These are phyloP conservation scores for Lactarius hatsudake DNA, from an alignment of 768 basidiomycete genomes.

Conservation along the genomic window DNA sequence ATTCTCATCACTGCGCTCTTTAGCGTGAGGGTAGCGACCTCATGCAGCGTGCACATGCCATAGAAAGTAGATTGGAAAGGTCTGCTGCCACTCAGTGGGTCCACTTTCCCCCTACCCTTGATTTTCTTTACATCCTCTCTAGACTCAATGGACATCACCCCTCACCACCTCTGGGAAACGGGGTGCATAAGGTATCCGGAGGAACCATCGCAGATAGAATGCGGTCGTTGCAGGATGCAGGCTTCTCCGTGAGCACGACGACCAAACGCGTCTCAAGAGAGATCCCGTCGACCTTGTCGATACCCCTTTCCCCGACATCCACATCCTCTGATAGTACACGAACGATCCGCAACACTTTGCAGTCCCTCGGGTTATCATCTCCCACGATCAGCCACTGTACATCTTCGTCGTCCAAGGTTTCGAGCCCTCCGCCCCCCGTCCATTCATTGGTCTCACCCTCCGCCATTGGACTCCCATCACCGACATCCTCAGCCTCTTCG, in stretches of 20 bases:
- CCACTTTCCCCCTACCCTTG: neutral
- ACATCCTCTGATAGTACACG: constrained; percentile 30
- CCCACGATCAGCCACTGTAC: constrained; percentile 29
- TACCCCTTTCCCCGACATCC: constrained; percentile 35
- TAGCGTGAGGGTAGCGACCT: constrained; percentile 42
- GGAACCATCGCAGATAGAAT: constrained; percentile 80
- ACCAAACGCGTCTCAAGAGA: constrained; percentile 61
- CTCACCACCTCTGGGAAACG: constrained; percentile 13
- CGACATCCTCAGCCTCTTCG: constrained; percentile 64
- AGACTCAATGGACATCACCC: constrained; percentile 25
- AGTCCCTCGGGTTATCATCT: constrained; percentile 26
- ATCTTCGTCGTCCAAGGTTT: constrained; percentile 31
- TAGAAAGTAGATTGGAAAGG: constrained; percentile 50
- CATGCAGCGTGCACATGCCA: constrained; percentile 39
- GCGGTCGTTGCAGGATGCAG: constrained; percentile 68
- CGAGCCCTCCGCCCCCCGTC: constrained; percentile 31
- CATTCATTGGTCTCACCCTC: constrained; percentile 70
- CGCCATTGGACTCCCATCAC: constrained; percentile 73
- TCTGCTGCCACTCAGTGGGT: constrained; percentile 35
- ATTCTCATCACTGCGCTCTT: neutral
- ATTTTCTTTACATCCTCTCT: constrained; percentile 18
- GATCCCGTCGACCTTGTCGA: constrained; percentile 39
- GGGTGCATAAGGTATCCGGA: constrained; percentile 42
- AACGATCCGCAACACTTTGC: constrained; percentile 25
- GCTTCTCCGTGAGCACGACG: constrained; percentile 48